These are phyloP conservation scores for Pseudopithomyces maydicus DNA, from an alignment of 2,329 filamentous ascomycete species.

Conservation along the genomic window DNA sequence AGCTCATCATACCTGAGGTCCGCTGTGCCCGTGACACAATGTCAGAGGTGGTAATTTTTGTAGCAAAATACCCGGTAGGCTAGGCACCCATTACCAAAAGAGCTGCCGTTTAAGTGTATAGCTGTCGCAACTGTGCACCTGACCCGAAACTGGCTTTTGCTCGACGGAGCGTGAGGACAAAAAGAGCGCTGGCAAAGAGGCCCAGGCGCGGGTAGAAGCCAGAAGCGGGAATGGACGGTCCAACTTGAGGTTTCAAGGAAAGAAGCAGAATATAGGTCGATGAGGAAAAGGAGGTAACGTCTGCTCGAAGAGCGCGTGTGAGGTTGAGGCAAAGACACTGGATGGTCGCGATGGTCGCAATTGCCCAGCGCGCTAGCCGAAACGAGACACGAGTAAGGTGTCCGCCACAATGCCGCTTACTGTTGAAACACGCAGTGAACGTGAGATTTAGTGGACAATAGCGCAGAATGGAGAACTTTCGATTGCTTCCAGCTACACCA, in stretches of 20 bases:
- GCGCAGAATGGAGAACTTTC: neutral
- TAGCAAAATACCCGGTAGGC: constrained; percentile 18
- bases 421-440: neutral
- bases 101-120: constrained; percentile 1
- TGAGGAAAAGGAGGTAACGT: neutral
- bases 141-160: constrained; percentile 8
- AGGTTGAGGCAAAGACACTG: constrained; percentile 5
- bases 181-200: constrained; percentile 34
- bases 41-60: constrained; percentile 25
- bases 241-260: neutral
- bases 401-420: constrained; percentile 1
- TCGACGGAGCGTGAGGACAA: constrained; percentile 16
- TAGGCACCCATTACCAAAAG: constrained; percentile 20
- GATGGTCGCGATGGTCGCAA: constrained; percentile 5
- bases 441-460: neutral
- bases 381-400: neutral
- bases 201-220: constrained; percentile 16
- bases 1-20: constrained; percentile 24
- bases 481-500: neutral
- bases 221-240: neutral
- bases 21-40: constrained; percentile 21
- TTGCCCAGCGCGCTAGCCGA: constrained; percentile 1
- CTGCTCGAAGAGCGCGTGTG: neutral
- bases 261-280: neutral
- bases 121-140: constrained; percentile 4